Conservation (phyloP, 768 basidiomycete species). For the Agrocybe chaxingu region DNA sequence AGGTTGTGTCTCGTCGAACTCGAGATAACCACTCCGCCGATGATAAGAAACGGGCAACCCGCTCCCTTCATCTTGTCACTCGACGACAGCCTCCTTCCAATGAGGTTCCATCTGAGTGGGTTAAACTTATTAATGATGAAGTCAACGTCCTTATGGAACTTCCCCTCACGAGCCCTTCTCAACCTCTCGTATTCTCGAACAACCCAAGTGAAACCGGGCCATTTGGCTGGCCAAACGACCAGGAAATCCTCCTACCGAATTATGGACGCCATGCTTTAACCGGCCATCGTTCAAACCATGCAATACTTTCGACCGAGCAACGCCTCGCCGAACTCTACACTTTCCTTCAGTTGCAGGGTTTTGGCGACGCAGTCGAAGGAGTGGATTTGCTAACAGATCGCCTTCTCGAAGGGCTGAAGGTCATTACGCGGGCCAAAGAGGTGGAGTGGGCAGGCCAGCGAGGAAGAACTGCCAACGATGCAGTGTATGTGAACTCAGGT, state of each 20-base stretch:
- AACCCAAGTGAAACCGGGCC: slow-evolving; percentile 1
- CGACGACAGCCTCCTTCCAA: not conserved
- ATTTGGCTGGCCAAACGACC: not conserved
- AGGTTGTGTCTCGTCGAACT: slow-evolving; percentile 8
- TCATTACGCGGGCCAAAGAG: slow-evolving; percentile 11
- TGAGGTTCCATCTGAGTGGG: not conserved
- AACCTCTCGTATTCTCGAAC: slow-evolving; percentile 1
- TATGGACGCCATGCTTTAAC: not conserved
- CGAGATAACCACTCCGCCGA: slow-evolving; percentile 17
- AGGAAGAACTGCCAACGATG: not conserved
- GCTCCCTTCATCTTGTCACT: not conserved
- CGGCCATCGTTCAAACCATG: too few species aligned
- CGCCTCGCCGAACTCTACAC: too few species aligned
- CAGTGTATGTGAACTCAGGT: slow-evolving; percentile 13
- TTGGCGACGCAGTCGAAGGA: not conserved
- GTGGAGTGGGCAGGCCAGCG: slow-evolving; percentile 16
- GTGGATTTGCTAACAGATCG: not conserved
- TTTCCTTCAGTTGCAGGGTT: not conserved
- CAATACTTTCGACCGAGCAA: too few species aligned
- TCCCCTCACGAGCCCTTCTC: not conserved
- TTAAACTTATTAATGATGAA: slow-evolving; percentile 2
- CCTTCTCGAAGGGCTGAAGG: slow-evolving; percentile 4
- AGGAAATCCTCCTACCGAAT: not conserved
- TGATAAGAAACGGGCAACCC: slow-evolving; percentile 3
- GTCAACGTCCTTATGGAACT: not conserved